These are phyloP conservation scores for Dendrobium catenatum DNA, from an alignment of 106 monocot genomes.

Conservation along the genomic window DNA sequence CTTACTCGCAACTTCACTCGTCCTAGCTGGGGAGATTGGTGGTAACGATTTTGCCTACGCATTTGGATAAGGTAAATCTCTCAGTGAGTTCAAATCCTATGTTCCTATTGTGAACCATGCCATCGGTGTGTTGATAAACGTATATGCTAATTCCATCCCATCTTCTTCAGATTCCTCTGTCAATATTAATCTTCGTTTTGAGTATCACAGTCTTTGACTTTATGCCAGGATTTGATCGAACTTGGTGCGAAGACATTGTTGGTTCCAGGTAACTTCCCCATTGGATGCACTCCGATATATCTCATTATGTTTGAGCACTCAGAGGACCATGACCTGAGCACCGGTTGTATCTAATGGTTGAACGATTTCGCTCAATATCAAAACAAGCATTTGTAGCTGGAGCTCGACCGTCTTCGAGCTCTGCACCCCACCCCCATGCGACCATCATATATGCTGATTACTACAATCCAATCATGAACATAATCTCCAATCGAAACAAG, in stretches of 20 bases:
- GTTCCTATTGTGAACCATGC: slow-evolving; percentile 28
- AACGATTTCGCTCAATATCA: slow-evolving; percentile 44
- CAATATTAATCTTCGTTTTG: neutral
- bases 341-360: slow-evolving; percentile 46
- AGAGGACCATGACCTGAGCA: slow-evolving; percentile 34
- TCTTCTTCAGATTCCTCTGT: neutral
- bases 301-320: slow-evolving; percentile 20
- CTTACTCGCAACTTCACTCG: slow-evolving; percentile 20
- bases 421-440: slow-evolving; percentile 39
- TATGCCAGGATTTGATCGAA: slow-evolving; percentile 25
- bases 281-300: slow-evolving; percentile 43
- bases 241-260: slow-evolving; percentile 51
- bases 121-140: slow-evolving; percentile 9
- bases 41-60: slow-evolving; percentile 46
- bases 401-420: slow-evolving; percentile 18
- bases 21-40: slow-evolving; percentile 53
- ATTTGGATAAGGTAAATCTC: too few relatives aligned
- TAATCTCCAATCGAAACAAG: neutral
- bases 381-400: slow-evolving; percentile 24
- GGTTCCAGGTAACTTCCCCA: slow-evolving; percentile 49
- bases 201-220: neutral
- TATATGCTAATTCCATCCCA: neutral
- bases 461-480: slow-evolving; percentile 26
- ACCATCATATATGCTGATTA: slow-evolving; percentile 71
- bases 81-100: neutral